These are phyloP conservation scores for Kickxella alabastrina DNA, from an alignment of 192 early-diverging fungal genomes.

Conservation along the genomic window DNA sequence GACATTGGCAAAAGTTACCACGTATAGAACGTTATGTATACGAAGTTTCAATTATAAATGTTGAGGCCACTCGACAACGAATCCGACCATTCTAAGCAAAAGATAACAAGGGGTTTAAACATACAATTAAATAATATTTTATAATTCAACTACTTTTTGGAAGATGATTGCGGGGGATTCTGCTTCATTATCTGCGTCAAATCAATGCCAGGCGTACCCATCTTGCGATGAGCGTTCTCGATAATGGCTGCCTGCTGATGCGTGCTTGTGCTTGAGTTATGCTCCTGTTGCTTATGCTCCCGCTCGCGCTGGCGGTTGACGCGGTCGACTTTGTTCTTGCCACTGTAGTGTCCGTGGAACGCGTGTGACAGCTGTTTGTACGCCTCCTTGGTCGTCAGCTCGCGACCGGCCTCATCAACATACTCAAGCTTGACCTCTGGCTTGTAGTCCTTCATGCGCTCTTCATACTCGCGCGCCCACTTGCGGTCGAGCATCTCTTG, in stretches of 20 bases:
- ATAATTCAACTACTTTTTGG: too few species aligned
- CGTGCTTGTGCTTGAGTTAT: constrained; percentile 71
- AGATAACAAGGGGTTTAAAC: too few species aligned
- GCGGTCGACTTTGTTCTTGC: constrained; percentile 94
- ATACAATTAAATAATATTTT: too few species aligned
- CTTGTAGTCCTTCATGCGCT: constrained; percentile 85
- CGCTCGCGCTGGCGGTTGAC: constrained; percentile 76
- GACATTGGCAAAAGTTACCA: too few species aligned
- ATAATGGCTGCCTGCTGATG: constrained; percentile 70
- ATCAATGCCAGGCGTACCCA: constrained; percentile 77
- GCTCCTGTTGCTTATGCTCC: constrained; percentile 69
- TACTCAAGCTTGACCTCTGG: constrained; percentile 90
- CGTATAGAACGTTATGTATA: too few species aligned
- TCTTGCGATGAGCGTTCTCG: constrained; percentile 63
- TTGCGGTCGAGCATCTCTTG: constrained; percentile 57
- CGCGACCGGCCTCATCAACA: constrained; percentile 80
- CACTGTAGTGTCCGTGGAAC: constrained; percentile 92
- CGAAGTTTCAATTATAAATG: too few species aligned
- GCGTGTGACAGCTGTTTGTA: constrained; percentile 87
- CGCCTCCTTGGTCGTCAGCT: constrained; percentile 84
- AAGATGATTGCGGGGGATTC: background rate
- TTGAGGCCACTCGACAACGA: too few species aligned
- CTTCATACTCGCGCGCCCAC: constrained; percentile 67
- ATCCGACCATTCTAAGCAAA: too few species aligned
- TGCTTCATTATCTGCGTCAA: constrained; percentile 33